Conservation (phyloP, 1,284 basidiomycete genomes). For the Ustilago trichophora region DNA sequence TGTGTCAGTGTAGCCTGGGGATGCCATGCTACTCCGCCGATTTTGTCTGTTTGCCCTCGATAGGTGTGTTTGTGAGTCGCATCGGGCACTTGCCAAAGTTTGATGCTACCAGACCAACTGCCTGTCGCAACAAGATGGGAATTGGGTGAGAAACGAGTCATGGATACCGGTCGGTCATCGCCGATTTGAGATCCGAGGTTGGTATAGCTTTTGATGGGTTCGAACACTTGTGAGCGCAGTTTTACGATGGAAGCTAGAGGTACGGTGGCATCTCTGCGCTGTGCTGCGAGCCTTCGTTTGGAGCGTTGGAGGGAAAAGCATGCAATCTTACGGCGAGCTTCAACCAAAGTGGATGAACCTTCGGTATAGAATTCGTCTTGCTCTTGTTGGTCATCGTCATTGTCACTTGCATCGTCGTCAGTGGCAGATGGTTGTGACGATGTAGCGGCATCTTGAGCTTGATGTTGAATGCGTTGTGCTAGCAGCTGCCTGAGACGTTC, state of each 20-base stretch:
- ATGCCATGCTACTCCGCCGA: slow-evolving; percentile 97
- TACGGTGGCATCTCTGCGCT: slow-evolving; percentile 84
- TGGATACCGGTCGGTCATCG: slow-evolving; percentile 90
- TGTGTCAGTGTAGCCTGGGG: slow-evolving; percentile 89
- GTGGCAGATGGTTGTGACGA: slow-evolving; percentile 72
- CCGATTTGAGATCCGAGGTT: slow-evolving; percentile 97
- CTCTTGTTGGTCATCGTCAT: slow-evolving; percentile 70
- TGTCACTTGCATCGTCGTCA: slow-evolving; percentile 48
- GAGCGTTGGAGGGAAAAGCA: slow-evolving; percentile 94
- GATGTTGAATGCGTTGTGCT: slow-evolving; percentile 67
- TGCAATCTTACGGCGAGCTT: slow-evolving; percentile 83
- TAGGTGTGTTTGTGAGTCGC: slow-evolving; percentile 46
- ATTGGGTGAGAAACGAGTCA: slow-evolving; percentile 93
- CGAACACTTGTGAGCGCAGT: slow-evolving; percentile 85
- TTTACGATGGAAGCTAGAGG: slow-evolving; percentile 91
- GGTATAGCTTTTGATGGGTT: slow-evolving; percentile 87
- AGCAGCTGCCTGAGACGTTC: slow-evolving; percentile 90
- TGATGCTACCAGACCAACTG: slow-evolving; percentile 93
- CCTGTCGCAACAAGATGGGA: slow-evolving; percentile 86
- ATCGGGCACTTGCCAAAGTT: slow-evolving; percentile 92
- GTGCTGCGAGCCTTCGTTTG: slow-evolving; percentile 86
- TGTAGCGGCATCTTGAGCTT: background rate
- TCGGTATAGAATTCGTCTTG: slow-evolving; percentile 97
- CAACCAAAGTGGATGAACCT: slow-evolving; percentile 83
- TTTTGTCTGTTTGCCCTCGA: slow-evolving; percentile 84